Evolutionary conservation across 1,284 basidiomycete species (phyloP).

Genomic region (Trametes hirsuta): DNA sequence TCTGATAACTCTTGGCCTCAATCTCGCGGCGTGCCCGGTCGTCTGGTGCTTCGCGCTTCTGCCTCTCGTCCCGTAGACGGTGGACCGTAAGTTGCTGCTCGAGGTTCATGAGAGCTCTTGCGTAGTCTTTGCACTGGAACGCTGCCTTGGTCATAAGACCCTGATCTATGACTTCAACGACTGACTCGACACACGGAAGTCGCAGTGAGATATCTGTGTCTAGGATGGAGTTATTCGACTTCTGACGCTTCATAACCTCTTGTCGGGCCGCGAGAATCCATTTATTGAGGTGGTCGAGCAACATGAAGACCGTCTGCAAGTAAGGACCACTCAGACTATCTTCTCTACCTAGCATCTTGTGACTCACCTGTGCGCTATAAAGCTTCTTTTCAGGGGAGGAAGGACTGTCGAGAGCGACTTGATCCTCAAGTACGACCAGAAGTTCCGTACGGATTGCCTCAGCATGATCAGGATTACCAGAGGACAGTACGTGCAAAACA

Average conservation of each 20-base stretch:
- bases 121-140: slow-evolving; percentile 92
- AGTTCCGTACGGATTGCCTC: slow-evolving; percentile 80
- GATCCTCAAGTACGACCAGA: slow-evolving; percentile 84
- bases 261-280: slow-evolving; percentile 81
- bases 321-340: neutral
- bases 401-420: slow-evolving; percentile 65
- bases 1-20: slow-evolving; percentile 38
- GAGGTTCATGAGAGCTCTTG: slow-evolving; percentile 93
- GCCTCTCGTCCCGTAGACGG: slow-evolving; percentile 45
- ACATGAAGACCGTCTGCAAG: slow-evolving; percentile 83
- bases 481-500: slow-evolving; percentile 85
- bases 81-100: slow-evolving; percentile 78
- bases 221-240: slow-evolving; percentile 45
- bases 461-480: slow-evolving; percentile 66
- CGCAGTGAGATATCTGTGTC: too few species aligned
- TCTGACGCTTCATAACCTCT: slow-evolving; percentile 51
- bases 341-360: neutral
- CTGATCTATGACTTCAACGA: slow-evolving; percentile 84
- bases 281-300: slow-evolving; percentile 94
- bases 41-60: slow-evolving; percentile 23
- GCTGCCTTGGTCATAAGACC: slow-evolving; percentile 93
- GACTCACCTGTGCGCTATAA: slow-evolving; percentile 85
- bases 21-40: neutral
- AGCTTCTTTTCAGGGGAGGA: slow-evolving; percentile 78
- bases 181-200: slow-evolving; percentile 57